Evolutionary conservation across 352 stramenopile species (phyloP).

Genomic region (Phytophthora parvispora): DNA sequence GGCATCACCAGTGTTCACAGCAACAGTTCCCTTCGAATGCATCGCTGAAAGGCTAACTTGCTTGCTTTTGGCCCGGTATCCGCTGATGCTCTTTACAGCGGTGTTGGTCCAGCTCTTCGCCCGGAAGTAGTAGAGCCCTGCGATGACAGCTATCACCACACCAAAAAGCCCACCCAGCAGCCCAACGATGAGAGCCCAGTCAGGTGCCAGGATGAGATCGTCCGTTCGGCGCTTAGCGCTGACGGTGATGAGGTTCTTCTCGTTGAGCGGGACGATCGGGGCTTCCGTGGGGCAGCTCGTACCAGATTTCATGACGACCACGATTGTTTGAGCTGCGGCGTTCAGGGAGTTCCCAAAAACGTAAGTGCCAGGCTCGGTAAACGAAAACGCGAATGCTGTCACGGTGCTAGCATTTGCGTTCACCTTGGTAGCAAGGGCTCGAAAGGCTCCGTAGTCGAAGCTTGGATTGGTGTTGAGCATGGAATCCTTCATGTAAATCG

Average conservation of each 20-base stretch:
- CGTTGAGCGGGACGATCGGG: slow-evolving; percentile 84
- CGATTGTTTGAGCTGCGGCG: slow-evolving; percentile 68
- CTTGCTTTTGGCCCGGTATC: slow-evolving; percentile 65
- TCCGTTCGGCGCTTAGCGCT: slow-evolving; percentile 81
- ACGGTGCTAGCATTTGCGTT: slow-evolving; percentile 71
- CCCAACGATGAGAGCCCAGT: slow-evolving; percentile 89
- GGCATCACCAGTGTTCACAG: slow-evolving; percentile 48
- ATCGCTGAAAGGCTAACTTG: slow-evolving; percentile 64
- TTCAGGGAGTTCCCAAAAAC: slow-evolving; percentile 92
- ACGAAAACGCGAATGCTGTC: slow-evolving; percentile 90
- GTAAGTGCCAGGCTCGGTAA: slow-evolving; percentile 87
- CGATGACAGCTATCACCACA: slow-evolving; percentile 81
- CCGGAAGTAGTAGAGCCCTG: slow-evolving; percentile 86
- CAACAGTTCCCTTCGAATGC: slow-evolving; percentile 77
- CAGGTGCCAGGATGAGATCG: slow-evolving; percentile 89
- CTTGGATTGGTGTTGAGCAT: slow-evolving; percentile 95
- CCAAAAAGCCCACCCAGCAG: slow-evolving; percentile 82
- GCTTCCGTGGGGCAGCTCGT: slow-evolving; percentile 84
- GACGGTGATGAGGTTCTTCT: slow-evolving; percentile 89
- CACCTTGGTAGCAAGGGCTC: slow-evolving; percentile 68
- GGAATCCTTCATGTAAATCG: slow-evolving; percentile 95
- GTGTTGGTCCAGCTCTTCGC: slow-evolving; percentile 82
- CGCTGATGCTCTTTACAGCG: slow-evolving; percentile 36
- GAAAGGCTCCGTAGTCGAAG: slow-evolving; percentile 94
- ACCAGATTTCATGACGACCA: slow-evolving; percentile 84